A percentile compares a stretch with the other conserved stretches of the same genome.
These are phyloP conservation scores for Heteromeles arbutifolia DNA, from an alignment of 306 rosid genomes.

Conservation along the genomic window DNA sequence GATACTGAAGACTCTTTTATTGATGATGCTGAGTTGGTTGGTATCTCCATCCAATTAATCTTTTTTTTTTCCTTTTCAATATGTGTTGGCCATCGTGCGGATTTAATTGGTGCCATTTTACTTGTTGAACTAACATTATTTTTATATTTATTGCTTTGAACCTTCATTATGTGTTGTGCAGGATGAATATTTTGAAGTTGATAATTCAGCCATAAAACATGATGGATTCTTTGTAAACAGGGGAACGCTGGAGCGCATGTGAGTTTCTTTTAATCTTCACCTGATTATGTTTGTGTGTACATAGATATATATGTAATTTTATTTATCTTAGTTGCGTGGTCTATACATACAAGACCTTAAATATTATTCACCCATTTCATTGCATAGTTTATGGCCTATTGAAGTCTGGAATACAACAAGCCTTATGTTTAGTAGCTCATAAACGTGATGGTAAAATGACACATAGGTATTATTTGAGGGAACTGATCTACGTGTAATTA, in stretches of 20 bases:
- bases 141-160: slow-evolving; percentile 4
- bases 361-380: neutral
- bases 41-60: slow-evolving; percentile 18
- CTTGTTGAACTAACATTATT: neutral
- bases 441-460: neutral
- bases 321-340: too few species aligned
- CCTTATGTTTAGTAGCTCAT: neutral
- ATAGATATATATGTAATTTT: neutral
- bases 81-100: slow-evolving; percentile 22
- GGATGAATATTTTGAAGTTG: slow-evolving; percentile 98
- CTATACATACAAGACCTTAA: neutral
- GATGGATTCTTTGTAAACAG: slow-evolving; percentile 92
- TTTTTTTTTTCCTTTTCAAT: neutral
- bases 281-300: neutral
- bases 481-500: neutral
- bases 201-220: slow-evolving; percentile 84
- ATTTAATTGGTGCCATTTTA: slow-evolving; percentile 15
- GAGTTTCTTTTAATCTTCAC: slow-evolving; percentile 31
- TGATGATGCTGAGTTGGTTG: slow-evolving; percentile 94
- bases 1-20: slow-evolving; percentile 98
- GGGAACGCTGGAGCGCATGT: slow-evolving; percentile 88
- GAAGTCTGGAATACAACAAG: neutral
- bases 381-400: neutral
- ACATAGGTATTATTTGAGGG: neutral
- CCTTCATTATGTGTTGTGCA: slow-evolving; percentile 35